phyloP scores from a whole-genome alignment of 2,329 filamentous ascomycete genomes.

The Fusarium floridanum region DNA sequence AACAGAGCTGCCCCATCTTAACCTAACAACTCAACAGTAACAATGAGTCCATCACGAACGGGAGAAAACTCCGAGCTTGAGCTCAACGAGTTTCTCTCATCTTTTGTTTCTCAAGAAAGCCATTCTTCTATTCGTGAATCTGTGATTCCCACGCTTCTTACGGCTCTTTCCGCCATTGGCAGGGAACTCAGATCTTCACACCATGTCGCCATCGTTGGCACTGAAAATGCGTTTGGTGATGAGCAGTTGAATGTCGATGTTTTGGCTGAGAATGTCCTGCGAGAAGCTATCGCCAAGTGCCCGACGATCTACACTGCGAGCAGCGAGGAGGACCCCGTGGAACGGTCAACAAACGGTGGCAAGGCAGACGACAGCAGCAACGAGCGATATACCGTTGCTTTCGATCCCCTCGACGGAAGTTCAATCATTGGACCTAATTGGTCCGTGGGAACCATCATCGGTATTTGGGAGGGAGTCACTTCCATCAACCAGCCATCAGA shows the following conservation, averaged over 20 bases:
- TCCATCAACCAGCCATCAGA: constrained; percentile 58
- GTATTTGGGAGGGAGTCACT: constrained; percentile 66
- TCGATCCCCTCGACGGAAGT: constrained; percentile 74
- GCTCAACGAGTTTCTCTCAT: constrained; percentile 19
- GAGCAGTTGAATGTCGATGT: constrained; percentile 72
- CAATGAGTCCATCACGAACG: constrained; percentile 24
- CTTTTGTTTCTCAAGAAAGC: constrained; percentile 37
- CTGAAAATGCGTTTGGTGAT: constrained; percentile 70
- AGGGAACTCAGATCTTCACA: constrained; percentile 59
- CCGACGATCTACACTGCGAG: constrained; percentile 63
- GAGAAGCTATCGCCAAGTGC: constrained; percentile 58
- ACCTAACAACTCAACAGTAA: not conserved
- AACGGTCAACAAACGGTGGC: constrained; percentile 49
- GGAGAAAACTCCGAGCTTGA: constrained; percentile 7
- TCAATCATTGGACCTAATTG: constrained; percentile 71
- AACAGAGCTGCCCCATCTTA: not conserved
- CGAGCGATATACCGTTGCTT: constrained; percentile 70
- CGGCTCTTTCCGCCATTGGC: constrained; percentile 60
- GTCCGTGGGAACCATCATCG: constrained; percentile 71
- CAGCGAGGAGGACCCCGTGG: constrained; percentile 72
- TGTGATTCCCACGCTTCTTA: constrained; percentile 63
- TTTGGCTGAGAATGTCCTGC: constrained; percentile 61
- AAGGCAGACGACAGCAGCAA: not conserved
- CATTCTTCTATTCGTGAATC: constrained; percentile 55
- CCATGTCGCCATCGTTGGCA: constrained; percentile 61